Evolutionary conservation across 192 early-diverging fungal genomes (phyloP).

Genomic region (Thoreauomyces humboldtii): DNA sequence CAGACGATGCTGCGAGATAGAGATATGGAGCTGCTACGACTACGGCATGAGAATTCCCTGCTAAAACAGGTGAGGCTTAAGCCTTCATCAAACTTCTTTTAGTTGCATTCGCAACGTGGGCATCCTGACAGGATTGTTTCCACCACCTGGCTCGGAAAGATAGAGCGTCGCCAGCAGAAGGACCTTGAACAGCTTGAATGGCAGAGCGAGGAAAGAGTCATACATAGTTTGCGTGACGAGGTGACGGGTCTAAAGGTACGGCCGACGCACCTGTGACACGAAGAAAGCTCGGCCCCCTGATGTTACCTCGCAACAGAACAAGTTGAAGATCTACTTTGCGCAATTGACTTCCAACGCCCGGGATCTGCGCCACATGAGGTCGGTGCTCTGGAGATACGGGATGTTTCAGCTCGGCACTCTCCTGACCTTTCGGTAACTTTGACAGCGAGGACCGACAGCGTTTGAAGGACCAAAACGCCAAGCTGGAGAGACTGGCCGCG

Average conservation of each 20-base stretch:
- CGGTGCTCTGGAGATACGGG: too few relatives aligned
- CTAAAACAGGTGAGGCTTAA: conserved; percentile 53
- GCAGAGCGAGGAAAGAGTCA: conserved; percentile 47
- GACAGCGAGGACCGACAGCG: conserved; percentile 40
- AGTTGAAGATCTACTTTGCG: conserved; percentile 48
- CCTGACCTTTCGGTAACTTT: too few relatives aligned
- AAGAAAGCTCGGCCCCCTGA: too few relatives aligned
- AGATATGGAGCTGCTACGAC: conserved; percentile 42
- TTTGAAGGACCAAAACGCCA: conserved; percentile 33
- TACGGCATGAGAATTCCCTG: conserved; percentile 48
- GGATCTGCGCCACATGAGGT: conserved; percentile 33
- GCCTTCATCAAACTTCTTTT: too few relatives aligned
- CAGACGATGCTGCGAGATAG: conserved; percentile 40
- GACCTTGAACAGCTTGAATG: conserved; percentile 46
- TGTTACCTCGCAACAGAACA: conserved; percentile 29
- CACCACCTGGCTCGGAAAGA: conserved; percentile 31
- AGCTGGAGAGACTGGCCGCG: conserved; percentile 39
- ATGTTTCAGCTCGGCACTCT: too few relatives aligned
- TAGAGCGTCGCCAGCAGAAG: conserved; percentile 54
- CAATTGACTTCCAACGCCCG: conserved; percentile 43
- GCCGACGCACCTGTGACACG: too few relatives aligned
- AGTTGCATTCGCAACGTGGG: too few relatives aligned
- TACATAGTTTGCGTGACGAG: conserved; percentile 48
- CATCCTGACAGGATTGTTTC: too few relatives aligned
- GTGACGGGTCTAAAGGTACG: conserved; percentile 45